Base-by-base conservation (phyloP, 1,284 basidiomycete species). In the Malassezia dermatis region DNA sequence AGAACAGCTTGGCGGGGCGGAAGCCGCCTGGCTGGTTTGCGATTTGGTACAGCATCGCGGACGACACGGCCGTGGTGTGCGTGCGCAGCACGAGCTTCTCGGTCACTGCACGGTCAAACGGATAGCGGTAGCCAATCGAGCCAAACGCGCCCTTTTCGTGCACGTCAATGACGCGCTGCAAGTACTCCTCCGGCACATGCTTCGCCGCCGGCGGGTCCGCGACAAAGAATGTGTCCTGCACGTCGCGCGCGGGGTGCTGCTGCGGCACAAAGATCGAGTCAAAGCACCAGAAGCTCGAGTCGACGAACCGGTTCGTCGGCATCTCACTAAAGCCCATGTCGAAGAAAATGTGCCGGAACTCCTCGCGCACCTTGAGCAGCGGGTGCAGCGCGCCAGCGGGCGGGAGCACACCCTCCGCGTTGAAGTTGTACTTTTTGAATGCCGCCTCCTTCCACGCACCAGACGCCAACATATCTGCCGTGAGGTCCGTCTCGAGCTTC, bases 251-350 rank as follows among this genome's bases (percentile, higher is more conserved):
- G 17, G 94, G 93, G 78, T 99, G 94, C 77, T 98, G 93, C 75
- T 99, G 94, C 1, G 94, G 94, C 0, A 99, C 94, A 75, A 94
- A 99, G 63, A 99, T 81, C 8, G 91, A 85, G 75, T 99, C 94
- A 77, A 99, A 98, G 76, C 93, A 95, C 94, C 94, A 99, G 82
- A 98, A 99, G 31, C 86, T 86, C 24, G 89, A 94, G 77, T 99
- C 94, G 57, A 99, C 90, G 75, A 91, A 99, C 57, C 86, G 85
- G 59, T 86, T 85, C n/a, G 94, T 96, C 6, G 93, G 90, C 94
- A 99, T 99, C 78, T 99, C 94, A 54, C 89, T 85, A 78, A 98
- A 99, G 88, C 94, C 94, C 89, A 98, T 96, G 76, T 99, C 94
- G 67, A 99, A 83, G 81, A 99, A 99, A 72, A 98, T 96, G 74